These are phyloP conservation scores for Stygiomarasmius scandens DNA, from an alignment of 1,284 basidiomycete species.

Conservation along the genomic window DNA sequence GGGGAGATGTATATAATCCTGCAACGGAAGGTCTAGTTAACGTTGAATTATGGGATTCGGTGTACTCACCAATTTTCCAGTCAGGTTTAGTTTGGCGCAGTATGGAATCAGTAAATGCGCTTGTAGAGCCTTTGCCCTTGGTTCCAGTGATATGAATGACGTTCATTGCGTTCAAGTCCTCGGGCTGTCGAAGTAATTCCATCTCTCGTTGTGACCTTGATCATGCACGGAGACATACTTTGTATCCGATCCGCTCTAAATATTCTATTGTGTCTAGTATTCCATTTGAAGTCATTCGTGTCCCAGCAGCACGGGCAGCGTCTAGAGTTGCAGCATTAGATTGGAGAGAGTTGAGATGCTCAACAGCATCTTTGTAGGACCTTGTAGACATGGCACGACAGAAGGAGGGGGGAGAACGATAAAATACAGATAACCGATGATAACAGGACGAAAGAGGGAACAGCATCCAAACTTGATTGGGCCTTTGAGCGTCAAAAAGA, in stretches of 20 bases:
- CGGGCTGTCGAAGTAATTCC: conserved; percentile 49
- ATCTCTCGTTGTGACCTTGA: conserved; percentile 12
- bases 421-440: conserved; percentile 16
- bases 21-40: conserved; percentile 4
- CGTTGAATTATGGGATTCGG: not conserved
- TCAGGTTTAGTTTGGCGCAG: conserved; percentile 63
- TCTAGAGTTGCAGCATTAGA: conserved; percentile 93
- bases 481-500: conserved; percentile 3
- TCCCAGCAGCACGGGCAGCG: conserved; percentile 78
- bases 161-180: conserved; percentile 87
- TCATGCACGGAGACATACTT: conserved; percentile 47
- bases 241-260: conserved; percentile 85
- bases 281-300: conserved; percentile 68
- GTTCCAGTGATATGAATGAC: conserved; percentile 98
- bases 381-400: conserved; percentile 50
- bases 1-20: conserved; percentile 97
- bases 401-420: conserved; percentile 6
- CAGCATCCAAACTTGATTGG: conserved; percentile 1
- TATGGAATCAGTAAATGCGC: conserved; percentile 86
- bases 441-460: conserved; percentile 21
- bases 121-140: conserved; percentile 98
- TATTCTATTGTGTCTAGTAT: conserved; percentile 94
- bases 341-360: conserved; percentile 89
- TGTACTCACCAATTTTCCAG: conserved; percentile 69
- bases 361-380: conserved; percentile 82